Percentiles rank a stretch among this genome's conserved stretches.
Evolutionary conservation across 192 early-diverging fungal genomes (phyloP).

Genomic region (Podila epigama): DNA sequence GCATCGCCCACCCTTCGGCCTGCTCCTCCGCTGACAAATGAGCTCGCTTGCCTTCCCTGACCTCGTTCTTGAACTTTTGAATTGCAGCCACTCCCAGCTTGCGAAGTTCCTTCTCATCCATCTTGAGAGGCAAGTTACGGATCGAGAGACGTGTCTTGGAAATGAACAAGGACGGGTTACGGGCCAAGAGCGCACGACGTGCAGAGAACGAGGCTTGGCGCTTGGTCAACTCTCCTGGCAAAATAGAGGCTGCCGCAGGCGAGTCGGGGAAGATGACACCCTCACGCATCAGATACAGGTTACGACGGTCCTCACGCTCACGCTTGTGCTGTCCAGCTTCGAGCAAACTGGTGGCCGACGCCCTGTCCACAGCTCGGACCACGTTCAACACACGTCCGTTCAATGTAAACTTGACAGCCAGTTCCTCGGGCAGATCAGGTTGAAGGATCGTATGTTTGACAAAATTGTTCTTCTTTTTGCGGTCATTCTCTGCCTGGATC

Average conservation of each 20-base stretch:
- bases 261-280: slow-evolving; percentile 85
- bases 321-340: slow-evolving; percentile 62
- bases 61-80: slow-evolving; percentile 77
- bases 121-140: slow-evolving; percentile 78
- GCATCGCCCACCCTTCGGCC: slow-evolving; percentile 70
- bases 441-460: slow-evolving; percentile 66
- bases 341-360: slow-evolving; percentile 70
- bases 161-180: slow-evolving; percentile 90
- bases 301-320: slow-evolving; percentile 82
- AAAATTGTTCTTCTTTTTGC: slow-evolving; percentile 64
- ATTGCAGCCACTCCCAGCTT: slow-evolving; percentile 67
- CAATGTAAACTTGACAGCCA: slow-evolving; percentile 68
- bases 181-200: slow-evolving; percentile 80
- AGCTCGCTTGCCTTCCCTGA: slow-evolving; percentile 63
- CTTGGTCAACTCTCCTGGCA: slow-evolving; percentile 80
- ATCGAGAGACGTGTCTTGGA: slow-evolving; percentile 90
- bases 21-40: slow-evolving; percentile 67
- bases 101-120: slow-evolving; percentile 78
- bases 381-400: slow-evolving; percentile 87
- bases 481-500: slow-evolving; percentile 44
- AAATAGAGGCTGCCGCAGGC: slow-evolving; percentile 73
- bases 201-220: slow-evolving; percentile 82
- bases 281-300: slow-evolving; percentile 90
- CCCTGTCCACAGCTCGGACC: slow-evolving; percentile 77
- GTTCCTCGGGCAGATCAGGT: slow-evolving; percentile 63